A percentile compares a stretch with the other conserved stretches of the same genome.
phyloP scores from a whole-genome alignment of 345 rosid species.

The Brassica nigra region DNA sequence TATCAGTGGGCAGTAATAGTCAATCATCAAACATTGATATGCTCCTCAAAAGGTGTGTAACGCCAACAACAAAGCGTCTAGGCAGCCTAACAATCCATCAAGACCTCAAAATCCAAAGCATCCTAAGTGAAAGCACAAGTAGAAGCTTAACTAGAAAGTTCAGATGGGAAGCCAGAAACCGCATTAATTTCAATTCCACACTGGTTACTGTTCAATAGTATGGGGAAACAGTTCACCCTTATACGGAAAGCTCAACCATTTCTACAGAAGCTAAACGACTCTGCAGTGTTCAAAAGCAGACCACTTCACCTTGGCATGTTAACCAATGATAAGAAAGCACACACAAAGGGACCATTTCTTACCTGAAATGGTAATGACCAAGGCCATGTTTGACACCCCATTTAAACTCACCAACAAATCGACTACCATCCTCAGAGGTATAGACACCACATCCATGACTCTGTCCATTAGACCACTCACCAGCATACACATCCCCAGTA shows the following conservation, averaged over 20 bases:
- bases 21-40: neutral
- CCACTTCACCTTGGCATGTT: neutral
- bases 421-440: constrained; percentile 79
- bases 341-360: constrained; percentile 7
- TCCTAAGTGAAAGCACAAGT: constrained; percentile 40
- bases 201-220: neutral
- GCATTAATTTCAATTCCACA: constrained; percentile 2
- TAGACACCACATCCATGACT: constrained; percentile 83
- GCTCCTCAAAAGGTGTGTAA: neutral
- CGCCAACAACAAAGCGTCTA: neutral
- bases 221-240: neutral
- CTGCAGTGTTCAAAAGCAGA: neutral
- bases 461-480: constrained; percentile 91
- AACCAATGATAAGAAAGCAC: constrained; percentile 44
- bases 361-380: constrained; percentile 90
- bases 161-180: neutral
- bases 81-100: constrained; percentile 4
- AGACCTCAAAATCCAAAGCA: neutral
- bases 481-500: constrained; percentile 83
- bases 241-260: constrained; percentile 46
- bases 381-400: constrained; percentile 93
- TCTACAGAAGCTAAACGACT: constrained; percentile 29
- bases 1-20: neutral
- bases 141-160: neutral
- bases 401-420: constrained; percentile 78